phyloP scores from a whole-genome alignment of 139 green algal species.

The Edaphochlamys debaryana region DNA sequence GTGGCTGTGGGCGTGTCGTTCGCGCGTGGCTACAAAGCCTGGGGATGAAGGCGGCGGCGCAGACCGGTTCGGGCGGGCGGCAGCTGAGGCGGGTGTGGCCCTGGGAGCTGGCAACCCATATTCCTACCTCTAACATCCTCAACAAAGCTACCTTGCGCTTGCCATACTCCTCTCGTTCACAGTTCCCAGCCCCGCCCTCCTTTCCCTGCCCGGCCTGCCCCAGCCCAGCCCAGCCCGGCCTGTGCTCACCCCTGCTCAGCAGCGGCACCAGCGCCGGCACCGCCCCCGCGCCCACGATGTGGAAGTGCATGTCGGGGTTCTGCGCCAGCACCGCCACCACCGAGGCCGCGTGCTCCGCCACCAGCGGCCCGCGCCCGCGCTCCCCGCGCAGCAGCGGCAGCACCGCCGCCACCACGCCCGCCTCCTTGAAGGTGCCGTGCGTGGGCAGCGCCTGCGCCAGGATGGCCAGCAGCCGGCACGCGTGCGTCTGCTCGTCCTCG shows the following conservation, averaged over 20 bases:
- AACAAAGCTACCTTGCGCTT: no score
- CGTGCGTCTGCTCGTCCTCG: constrained; percentile 36
- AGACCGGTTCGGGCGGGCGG: no score
- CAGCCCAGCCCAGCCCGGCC: neutral
- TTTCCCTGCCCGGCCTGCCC: no score
- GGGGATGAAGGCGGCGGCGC: no score
- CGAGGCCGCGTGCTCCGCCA: constrained; percentile 49
- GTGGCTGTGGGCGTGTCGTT: no score
- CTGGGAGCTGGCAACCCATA: no score
- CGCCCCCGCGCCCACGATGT: constrained; percentile 45
- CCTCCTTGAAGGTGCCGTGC: constrained; percentile 21
- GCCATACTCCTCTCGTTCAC: no score
- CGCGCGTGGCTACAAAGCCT: no score
- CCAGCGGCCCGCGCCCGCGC: neutral
- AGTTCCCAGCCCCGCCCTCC: no score
- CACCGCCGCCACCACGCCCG: constrained; percentile 11
- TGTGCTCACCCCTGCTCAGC: neutral
- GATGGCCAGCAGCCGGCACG: constrained; percentile 40
- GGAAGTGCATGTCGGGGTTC: constrained; percentile 64
- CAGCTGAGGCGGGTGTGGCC: no score
- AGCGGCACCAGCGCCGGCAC: constrained; percentile 56
- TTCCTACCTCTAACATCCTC: no score
- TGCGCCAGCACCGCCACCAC: constrained; percentile 54
- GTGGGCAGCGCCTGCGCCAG: constrained; percentile 45
- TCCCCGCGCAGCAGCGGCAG: constrained; percentile 17